Percentiles rank a stretch among this genome's conserved stretches.
These are phyloP conservation scores for Diddensiella caesifluorescens DNA, from an alignment of 805 yeast genomes.

Conservation along the genomic window DNA sequence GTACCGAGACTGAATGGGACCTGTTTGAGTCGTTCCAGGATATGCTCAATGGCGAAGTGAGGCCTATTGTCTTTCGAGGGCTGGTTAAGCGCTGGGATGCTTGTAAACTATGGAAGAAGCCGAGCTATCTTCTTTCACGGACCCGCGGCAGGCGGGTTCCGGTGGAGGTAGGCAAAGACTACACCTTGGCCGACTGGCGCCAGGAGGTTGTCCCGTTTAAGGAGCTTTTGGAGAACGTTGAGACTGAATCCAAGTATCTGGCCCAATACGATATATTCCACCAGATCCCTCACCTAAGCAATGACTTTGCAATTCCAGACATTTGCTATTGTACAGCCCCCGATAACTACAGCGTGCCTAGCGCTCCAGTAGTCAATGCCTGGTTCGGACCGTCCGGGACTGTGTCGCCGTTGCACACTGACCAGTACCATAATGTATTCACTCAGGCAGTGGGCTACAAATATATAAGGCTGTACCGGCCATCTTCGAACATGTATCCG, in stretches of 20 bases:
- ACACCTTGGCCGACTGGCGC: slow-evolving; percentile 22
- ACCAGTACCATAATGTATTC: slow-evolving; percentile 22
- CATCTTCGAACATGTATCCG: slow-evolving; percentile 10
- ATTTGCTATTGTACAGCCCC: slow-evolving; percentile 10
- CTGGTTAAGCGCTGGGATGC: slow-evolving; percentile 20
- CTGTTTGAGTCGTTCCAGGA: slow-evolving; percentile 4
- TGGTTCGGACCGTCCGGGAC: slow-evolving; percentile 28
- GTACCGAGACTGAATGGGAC: slow-evolving; percentile 2
- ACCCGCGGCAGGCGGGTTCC: slow-evolving; percentile 24
- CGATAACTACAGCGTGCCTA: slow-evolving; percentile 1
- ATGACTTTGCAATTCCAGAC: slow-evolving; percentile 23
- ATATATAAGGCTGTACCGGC: slow-evolving; percentile 23
- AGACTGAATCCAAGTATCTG: slow-evolving; percentile 12
- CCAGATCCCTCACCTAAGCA: slow-evolving; percentile 18
- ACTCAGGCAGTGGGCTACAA: slow-evolving; percentile 27
- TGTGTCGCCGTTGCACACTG: slow-evolving; percentile 27
- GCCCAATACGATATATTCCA: slow-evolving; percentile 25
- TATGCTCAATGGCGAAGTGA: slow-evolving; percentile 2
- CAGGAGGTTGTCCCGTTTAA: slow-evolving; percentile 19
- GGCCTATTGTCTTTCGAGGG: slow-evolving; percentile 7
- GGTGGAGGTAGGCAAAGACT: slow-evolving; percentile 24
- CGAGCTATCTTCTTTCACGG: slow-evolving; percentile 17
- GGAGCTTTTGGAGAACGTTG: slow-evolving; percentile 17
- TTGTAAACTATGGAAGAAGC: slow-evolving; percentile 20
- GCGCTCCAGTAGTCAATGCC: slow-evolving; percentile 15